Conservation (phyloP, 257 asterid species). For the Solanum virginianum region DNA sequence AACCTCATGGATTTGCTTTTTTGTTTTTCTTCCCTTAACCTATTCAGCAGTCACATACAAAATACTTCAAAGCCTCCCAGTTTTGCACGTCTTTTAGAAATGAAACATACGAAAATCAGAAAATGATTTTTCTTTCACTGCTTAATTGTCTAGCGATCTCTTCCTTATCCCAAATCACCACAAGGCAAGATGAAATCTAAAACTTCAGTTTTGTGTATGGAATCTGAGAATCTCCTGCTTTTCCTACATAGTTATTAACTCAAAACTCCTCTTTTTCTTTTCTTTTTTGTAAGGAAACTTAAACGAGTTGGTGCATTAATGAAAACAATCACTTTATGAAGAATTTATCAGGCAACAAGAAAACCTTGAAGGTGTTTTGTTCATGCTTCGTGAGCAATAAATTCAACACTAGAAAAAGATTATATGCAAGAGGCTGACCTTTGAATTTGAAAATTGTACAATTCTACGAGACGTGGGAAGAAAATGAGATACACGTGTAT, state of each 20-base stretch:
- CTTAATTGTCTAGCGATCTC: neutral
- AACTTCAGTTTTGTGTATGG: neutral
- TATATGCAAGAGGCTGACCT: conserved; percentile 29
- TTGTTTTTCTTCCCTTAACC: neutral
- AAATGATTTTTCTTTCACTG: neutral
- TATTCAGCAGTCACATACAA: neutral
- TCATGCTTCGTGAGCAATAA: neutral
- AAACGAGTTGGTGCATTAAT: neutral
- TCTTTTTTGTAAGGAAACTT: neutral
- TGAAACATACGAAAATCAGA: neutral
- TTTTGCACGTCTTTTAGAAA: neutral
- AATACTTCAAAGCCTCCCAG: neutral
- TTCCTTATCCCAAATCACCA: neutral
- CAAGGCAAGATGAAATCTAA: neutral
- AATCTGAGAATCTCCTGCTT: neutral
- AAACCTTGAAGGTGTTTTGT: neutral
- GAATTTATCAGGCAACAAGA: neutral
- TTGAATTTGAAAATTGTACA: conserved; percentile 93
- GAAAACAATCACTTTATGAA: neutral
- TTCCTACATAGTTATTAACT: neutral
- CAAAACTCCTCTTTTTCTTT: neutral
- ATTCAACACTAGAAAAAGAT: neutral
- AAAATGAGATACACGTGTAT: conserved; percentile 88
- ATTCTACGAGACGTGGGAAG: conserved; percentile 97
- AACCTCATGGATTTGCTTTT: neutral